Evolutionary conservation across 352 stramenopile species (phyloP).

Genomic region (Halophytophthora polymorphica): DNA sequence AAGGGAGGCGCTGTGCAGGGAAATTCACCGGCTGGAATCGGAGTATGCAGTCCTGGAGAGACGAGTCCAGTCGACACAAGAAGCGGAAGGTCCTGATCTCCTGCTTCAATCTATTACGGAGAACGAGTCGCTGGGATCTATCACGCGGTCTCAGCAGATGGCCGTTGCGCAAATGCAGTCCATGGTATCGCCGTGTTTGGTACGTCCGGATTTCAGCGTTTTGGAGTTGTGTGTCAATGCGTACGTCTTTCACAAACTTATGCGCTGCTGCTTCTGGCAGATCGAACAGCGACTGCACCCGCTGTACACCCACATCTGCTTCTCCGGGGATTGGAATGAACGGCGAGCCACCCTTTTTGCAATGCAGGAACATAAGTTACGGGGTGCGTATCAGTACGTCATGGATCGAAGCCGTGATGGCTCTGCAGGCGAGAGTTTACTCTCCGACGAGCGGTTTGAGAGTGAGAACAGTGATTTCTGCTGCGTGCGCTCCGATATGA

Average conservation of each 20-base stretch:
- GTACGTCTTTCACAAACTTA: no score
- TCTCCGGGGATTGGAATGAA: slow-evolving; percentile 12
- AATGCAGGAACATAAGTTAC: slow-evolving; percentile 15
- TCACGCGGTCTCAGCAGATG: slow-evolving; percentile 22
- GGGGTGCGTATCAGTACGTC: slow-evolving; percentile 19
- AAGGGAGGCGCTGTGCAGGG: no score
- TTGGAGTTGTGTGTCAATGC: no score
- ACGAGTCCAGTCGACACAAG: no score
- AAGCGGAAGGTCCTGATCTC: no score
- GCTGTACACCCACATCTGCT: slow-evolving; percentile 7
- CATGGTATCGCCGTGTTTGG: slow-evolving; percentile 16
- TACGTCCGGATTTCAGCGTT: no score
- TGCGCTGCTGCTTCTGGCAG: no score
- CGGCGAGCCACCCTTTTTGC: slow-evolving; percentile 10
- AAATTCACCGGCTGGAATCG: no score
- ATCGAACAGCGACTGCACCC: slow-evolving; percentile 9
- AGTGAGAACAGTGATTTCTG: slow-evolving; percentile 18
- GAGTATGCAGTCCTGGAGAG: no score
- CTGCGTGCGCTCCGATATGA: slow-evolving; percentile 20
- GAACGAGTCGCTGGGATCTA: slow-evolving; percentile 12
- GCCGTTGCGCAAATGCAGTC: slow-evolving; percentile 17
- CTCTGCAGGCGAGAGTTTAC: no score
- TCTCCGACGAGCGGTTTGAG: slow-evolving; percentile 16
- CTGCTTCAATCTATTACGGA: no score
- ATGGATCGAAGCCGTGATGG: no score